phyloP scores from a whole-genome alignment of 352 stramenopile species.

The Globisporangium solare region DNA sequence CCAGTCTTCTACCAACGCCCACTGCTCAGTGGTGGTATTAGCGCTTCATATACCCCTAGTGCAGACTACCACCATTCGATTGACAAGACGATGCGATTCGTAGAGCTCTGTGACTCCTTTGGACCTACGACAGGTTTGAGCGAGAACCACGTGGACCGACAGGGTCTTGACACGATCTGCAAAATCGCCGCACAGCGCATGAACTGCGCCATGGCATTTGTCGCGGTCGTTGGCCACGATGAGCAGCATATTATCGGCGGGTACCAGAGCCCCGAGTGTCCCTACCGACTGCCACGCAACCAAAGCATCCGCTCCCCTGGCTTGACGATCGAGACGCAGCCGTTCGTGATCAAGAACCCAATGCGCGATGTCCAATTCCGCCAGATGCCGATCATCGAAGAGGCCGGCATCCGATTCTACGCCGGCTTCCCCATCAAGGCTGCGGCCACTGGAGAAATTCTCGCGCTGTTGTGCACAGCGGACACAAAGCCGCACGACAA shows the following conservation, averaged over 20 bases:
- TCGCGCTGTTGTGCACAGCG: constrained; percentile 39
- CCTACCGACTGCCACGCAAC: constrained; percentile 14
- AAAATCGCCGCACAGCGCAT: constrained; percentile 45
- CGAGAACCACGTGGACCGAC: constrained; percentile 4
- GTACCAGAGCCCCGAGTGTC: constrained; percentile 16
- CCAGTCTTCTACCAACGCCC: constrained; percentile 6
- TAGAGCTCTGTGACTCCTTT: background rate
- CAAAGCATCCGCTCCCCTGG: constrained; percentile 14
- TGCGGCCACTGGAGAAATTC: constrained; percentile 10
- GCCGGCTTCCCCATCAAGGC: constrained; percentile 46
- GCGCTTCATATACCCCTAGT: background rate
- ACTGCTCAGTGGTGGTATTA: background rate
- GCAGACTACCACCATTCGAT: background rate
- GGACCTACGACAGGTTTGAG: no score
- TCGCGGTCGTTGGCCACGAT: constrained; percentile 26
- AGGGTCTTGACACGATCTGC: constrained; percentile 51
- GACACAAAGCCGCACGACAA: constrained; percentile 25
- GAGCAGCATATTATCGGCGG: constrained; percentile 32
- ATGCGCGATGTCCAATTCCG: constrained; percentile 29
- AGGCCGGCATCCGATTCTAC: constrained; percentile 44
- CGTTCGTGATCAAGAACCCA: constrained; percentile 42
- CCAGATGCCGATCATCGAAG: constrained; percentile 29
- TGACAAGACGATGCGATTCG: constrained; percentile 4
- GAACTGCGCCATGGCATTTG: constrained; percentile 38
- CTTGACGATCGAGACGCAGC: constrained; percentile 12